Evolutionary conservation across 169 alveolate species (phyloP), one percentile per base, ranked within the genome.

Genomic region (Eimeria nieschulzi): DNA sequence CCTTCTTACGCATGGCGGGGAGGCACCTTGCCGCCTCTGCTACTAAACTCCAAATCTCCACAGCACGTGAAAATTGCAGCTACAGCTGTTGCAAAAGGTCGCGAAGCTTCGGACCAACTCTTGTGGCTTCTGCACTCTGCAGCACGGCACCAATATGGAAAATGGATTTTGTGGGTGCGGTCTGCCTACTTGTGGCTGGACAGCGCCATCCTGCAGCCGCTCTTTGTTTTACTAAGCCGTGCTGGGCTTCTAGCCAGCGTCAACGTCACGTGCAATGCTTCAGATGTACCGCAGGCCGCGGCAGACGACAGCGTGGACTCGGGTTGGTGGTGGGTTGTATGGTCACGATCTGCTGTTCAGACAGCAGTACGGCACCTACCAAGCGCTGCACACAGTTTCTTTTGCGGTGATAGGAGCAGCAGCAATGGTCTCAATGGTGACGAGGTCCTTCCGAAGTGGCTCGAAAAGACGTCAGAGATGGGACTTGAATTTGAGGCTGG

Each of bases 1-100:
- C 23, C 88, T 13, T 7, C 59, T 7, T 75, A 80, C 10, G 56
- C 88, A 21, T 80, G 88, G 88, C 26, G 53, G 56, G 88, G 75
- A 8, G 75, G 75, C 76, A 66, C 76, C 61, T 26, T 80, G 39
- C 63, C 88, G 2, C 59, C 88, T 17, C 63, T 80, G 75, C 46
- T 80, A 55, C 76, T 80, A 0, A 80, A 80, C 88, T 80, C 88
- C 19, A 75, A 80, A 55, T 80, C 76, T 46, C 75, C 88, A n/a
- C 88, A 80, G 75, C 88, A 80, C 51, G 72, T 80, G 7, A 80
- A 80, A 61, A 80, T 80, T 39, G 88, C 88, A 46, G 88, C 88
- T 9, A 80, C 72, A 25, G 88, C 88, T 9, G 88, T 80, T 56
- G 75, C 75, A 17, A 66, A 75, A 59, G 88, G 88, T 33, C 88